These are phyloP conservation scores for Dunaliella primolecta DNA, from an alignment of 139 green algal species.

Conservation along the genomic window DNA sequence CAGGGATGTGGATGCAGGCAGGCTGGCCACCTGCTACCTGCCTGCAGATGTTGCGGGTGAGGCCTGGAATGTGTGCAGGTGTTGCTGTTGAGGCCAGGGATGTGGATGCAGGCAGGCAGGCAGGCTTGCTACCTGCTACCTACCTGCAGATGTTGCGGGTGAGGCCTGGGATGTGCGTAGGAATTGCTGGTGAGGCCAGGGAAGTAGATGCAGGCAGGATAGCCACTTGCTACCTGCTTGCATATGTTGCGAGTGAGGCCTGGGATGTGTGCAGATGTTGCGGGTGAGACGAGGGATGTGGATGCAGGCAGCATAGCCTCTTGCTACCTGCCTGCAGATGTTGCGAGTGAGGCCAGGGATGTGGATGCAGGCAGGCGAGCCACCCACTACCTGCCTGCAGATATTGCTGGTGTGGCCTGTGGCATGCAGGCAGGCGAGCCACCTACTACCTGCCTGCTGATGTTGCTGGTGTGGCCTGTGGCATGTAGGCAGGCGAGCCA, in stretches of 20 bases:
- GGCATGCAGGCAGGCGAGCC: conserved; percentile 34
- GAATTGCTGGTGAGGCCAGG: neutral
- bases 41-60: conserved; percentile 33
- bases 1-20: conserved; percentile 58
- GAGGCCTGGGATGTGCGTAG: neutral
- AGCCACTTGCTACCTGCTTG: conserved; percentile 65
- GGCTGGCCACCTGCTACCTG: conserved; percentile 73
- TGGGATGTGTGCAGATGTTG: neutral
- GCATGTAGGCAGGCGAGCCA: neutral
- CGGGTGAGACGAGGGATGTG: conserved; percentile 36
- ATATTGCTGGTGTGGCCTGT: conserved; percentile 11
- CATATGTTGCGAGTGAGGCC: conserved; percentile 14
- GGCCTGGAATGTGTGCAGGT: neutral
- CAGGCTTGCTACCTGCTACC: conserved; percentile 50
- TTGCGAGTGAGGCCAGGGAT: conserved; percentile 15
- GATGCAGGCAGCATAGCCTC: conserved; percentile 40
- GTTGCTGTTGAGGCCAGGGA: conserved; percentile 10
- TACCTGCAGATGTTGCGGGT: conserved; percentile 47
- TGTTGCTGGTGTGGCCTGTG: neutral
- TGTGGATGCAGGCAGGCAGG: conserved; percentile 66
- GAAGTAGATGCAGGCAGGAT: conserved; percentile 58
- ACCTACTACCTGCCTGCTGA: conserved; percentile 66
- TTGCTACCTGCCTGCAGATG: conserved; percentile 68
- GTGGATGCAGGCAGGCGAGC: conserved; percentile 53
- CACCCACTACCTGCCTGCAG: conserved; percentile 67